Evolutionary conservation across 2,329 filamentous ascomycete genomes (phyloP).

Genomic region (Aspergillus sp.): DNA sequence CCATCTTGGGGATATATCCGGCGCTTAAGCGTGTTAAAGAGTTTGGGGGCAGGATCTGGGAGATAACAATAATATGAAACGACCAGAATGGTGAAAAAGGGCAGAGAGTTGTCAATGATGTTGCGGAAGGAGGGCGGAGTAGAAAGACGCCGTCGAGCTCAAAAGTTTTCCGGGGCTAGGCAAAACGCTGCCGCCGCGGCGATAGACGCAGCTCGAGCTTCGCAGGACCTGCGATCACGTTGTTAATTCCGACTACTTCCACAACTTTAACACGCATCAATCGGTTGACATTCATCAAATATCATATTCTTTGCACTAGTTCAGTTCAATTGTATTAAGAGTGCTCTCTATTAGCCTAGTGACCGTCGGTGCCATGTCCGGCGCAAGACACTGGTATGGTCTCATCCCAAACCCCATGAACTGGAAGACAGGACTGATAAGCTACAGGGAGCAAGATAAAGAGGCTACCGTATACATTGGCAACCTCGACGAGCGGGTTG

Average conservation of each 20-base stretch:
- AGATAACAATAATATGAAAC: neutral
- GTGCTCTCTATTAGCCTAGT: neutral
- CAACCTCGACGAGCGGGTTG: slow-evolving; percentile 95
- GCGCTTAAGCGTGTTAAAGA: neutral
- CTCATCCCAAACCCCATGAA: neutral
- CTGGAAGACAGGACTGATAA: slow-evolving; percentile 9
- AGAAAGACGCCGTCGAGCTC: slow-evolving; percentile 12
- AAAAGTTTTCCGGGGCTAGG: slow-evolving; percentile 27
- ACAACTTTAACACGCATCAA: no score
- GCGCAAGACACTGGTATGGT: slow-evolving; percentile 69
- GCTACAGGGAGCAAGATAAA: slow-evolving; percentile 87
- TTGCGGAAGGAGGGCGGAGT: slow-evolving; percentile 10
- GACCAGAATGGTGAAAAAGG: neutral
- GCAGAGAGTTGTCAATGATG: slow-evolving; percentile 3
- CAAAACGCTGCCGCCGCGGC: slow-evolving; percentile 9
- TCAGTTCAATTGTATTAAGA: neutral
- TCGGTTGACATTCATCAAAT: no score
- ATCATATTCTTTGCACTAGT: no score
- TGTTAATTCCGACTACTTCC: no score
- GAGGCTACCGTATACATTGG: slow-evolving; percentile 97
- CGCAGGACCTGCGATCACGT: neutral
- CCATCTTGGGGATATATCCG: slow-evolving; percentile 32
- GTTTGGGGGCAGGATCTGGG: no score
- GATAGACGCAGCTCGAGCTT: slow-evolving; percentile 5
- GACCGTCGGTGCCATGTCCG: slow-evolving; percentile 51